These are phyloP conservation scores for Paraphaeosphaeria minitans DNA, from an alignment of 2,329 filamentous ascomycete genomes.

Conservation along the genomic window DNA sequence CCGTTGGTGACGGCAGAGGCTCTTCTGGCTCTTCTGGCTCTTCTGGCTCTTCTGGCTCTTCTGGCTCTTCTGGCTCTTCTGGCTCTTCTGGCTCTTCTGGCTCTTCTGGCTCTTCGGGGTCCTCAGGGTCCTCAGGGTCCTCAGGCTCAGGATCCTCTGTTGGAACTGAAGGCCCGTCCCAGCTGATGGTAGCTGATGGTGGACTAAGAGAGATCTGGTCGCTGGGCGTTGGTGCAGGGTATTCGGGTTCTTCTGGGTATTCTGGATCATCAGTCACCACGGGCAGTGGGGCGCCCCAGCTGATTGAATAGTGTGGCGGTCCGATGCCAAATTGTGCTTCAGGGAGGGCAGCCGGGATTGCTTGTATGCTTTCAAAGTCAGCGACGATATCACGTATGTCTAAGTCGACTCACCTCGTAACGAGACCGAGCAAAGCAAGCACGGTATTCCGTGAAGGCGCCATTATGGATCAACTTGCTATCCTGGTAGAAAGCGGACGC, in stretches of 20 bases:
- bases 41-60: constrained; percentile 6
- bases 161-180: constrained; percentile 21
- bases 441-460: constrained; percentile 29
- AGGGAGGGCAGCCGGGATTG: constrained; percentile 26
- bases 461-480: constrained; percentile 22
- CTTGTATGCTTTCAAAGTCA: constrained; percentile 24
- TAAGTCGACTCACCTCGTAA: constrained; percentile 24
- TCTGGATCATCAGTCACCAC: constrained; percentile 5
- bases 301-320: constrained; percentile 22
- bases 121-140: too few species aligned
- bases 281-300: constrained; percentile 13
- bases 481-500: constrained; percentile 10
- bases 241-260: constrained; percentile 9
- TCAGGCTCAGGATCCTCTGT: constrained; percentile 4
- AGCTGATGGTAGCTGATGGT: constrained; percentile 15
- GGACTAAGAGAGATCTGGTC: background rate
- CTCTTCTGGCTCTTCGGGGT: too few species aligned
- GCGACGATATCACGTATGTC: background rate
- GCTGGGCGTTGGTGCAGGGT: constrained; percentile 8
- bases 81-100: constrained; percentile 9
- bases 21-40: constrained; percentile 9
- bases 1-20: constrained; percentile 11
- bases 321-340: constrained; percentile 18
- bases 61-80: constrained; percentile 7
- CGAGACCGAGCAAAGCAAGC: constrained; percentile 33